Evolutionary conservation across 805 yeast species (phyloP).

Genomic region (Zygosaccharomyces bisporus): DNA sequence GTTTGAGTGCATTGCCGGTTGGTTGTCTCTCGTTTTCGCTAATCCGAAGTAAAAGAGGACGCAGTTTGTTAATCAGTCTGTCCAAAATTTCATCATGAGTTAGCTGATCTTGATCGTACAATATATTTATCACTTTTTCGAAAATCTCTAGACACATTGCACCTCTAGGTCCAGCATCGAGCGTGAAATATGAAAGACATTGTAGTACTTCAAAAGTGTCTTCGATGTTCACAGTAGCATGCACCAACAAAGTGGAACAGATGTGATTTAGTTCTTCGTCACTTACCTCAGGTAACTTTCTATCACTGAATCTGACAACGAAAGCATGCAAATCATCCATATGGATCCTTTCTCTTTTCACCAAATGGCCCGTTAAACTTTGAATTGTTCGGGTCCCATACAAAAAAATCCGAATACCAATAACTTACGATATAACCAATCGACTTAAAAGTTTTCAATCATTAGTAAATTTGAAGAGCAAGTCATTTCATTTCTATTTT

Average conservation of each 20-base stretch:
- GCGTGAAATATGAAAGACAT: slow-evolving; percentile 9
- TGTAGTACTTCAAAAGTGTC: slow-evolving; percentile 2
- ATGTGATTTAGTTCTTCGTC: slow-evolving; percentile 7
- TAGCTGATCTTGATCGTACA: background rate
- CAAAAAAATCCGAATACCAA: background rate
- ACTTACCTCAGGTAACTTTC: slow-evolving; percentile 5
- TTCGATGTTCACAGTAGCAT: slow-evolving; percentile 5
- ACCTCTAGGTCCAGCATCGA: slow-evolving; percentile 8
- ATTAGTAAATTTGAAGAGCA: background rate
- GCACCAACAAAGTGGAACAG: background rate
- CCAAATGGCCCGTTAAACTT: background rate
- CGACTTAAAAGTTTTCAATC: background rate
- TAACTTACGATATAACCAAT: background rate
- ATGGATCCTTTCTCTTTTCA: background rate
- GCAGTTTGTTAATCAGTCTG: slow-evolving; percentile 11
- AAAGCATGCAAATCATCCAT: slow-evolving; percentile 7
- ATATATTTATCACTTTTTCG: background rate
- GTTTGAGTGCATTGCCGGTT: slow-evolving; percentile 34
- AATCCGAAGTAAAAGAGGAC: slow-evolving; percentile 15
- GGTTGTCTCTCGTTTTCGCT: slow-evolving; percentile 1
- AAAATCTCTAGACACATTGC: slow-evolving; percentile 1
- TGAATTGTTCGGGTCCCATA: background rate
- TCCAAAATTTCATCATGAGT: slow-evolving; percentile 4
- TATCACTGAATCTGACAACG: slow-evolving; percentile 3
- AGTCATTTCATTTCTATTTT: background rate